Percentiles rank a stretch among this genome's conserved stretches.
Evolutionary conservation across 345 rosid genomes (phyloP).

Genomic region (Moricandia moricandioides): DNA sequence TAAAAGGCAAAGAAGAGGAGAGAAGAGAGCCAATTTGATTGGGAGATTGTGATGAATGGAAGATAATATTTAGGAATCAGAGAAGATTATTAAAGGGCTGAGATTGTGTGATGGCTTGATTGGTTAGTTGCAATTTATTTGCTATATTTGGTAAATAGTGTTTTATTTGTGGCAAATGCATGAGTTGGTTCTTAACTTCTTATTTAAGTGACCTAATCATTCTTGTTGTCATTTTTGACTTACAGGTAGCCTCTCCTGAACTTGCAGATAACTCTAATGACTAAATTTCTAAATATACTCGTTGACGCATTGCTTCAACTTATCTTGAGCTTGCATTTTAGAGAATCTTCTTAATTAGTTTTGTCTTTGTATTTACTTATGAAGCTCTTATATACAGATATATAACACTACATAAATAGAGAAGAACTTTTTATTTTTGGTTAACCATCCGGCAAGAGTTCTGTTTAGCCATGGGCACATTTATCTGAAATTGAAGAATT

Average conservation of each 20-base stretch:
- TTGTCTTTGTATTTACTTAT: not conserved
- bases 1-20: not conserved
- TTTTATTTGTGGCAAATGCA: slow-evolving; percentile 22
- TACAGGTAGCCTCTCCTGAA: not conserved
- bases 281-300: not conserved
- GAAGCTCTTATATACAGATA: not conserved
- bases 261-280: not conserved
- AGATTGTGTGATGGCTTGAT: slow-evolving; percentile 20
- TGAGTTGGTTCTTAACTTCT: slow-evolving; percentile 30
- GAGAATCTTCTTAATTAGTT: not conserved
- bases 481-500: too few relatives aligned
- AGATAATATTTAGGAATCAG: slow-evolving; percentile 16
- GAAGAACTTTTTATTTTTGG: too few relatives aligned
- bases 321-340: not conserved
- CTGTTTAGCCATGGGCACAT: too few relatives aligned
- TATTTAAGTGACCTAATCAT: slow-evolving; percentile 11
- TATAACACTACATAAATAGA: too few relatives aligned
- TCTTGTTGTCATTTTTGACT: slow-evolving; percentile 20
- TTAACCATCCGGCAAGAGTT: too few relatives aligned
- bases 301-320: not conserved
- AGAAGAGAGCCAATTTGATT: slow-evolving; percentile 14
- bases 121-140: slow-evolving; percentile 26
- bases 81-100: slow-evolving; percentile 29
- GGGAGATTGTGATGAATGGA: not conserved
- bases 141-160: slow-evolving; percentile 22